Evolutionary conservation across 2,329 filamentous ascomycete genomes (phyloP), one percentile per base, ranked within the genome.

Genomic region (Fusarium mundagurra): DNA sequence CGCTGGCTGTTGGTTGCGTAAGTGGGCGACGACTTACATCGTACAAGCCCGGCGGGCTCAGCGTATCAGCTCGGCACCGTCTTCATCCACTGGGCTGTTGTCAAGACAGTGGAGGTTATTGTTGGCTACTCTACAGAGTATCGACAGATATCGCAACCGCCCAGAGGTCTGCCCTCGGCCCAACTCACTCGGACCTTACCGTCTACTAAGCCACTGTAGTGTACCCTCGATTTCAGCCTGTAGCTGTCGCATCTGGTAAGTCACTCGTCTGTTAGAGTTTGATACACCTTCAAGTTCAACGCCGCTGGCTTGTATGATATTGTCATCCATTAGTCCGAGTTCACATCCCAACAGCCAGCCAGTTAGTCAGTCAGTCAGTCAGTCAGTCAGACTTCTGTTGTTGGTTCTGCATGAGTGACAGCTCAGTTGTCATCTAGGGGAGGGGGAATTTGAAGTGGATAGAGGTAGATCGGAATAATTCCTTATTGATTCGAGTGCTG

Each of bases 161-260:
- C 14, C 34, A 41, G 44, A 36, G 41, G 47, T 65, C 29, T 41
- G 44, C 55, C 45, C 60, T 78, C 73, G 76, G 74, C 68, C 73
- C 60, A 76, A 71, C 69, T 48, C 69, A 64, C 51, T 69, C 73
- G 73, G 76, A 77, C 64, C 71, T 77, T 76, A 63, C 76, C 76
- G 75, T 67, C 58, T 22, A 39, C 54, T 58, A 72, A 78, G 76
- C 75, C 71, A 78, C 71, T 44, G 51, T 66, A 61, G 64, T 22
- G 50, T 58, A 48, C 59, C 59, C 54, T 69, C 39, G 54, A 63
- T 64, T 66, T 64, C 72, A 69, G 44, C 61, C 53, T 69, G 47
- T 31, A 58, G n/a, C 38, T 59, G 63, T 75, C 63, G 73, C 64
- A 70, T 75, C 62, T 48, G 64, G 70, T 31, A 75, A 75, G 58